Base-by-base conservation (phyloP, 495 filamentous ascomycete species). In the Podospora pseudocomata region DNA sequence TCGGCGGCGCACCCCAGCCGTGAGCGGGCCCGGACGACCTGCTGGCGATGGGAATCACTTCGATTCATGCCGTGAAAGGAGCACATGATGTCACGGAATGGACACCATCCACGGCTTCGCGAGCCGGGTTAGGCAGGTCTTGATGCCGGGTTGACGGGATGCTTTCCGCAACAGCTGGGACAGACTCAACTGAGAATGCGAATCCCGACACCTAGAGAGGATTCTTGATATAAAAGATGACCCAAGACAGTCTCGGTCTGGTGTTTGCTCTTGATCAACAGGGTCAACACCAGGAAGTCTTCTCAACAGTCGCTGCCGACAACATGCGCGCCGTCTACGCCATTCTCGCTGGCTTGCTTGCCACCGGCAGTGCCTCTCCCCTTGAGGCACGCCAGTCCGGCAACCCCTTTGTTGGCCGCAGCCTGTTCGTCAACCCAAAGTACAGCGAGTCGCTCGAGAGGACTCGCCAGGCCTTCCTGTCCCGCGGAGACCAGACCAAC, bases 351-450 rank as follows among this genome's bases (percentile, higher is more conserved):
- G 60, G 55, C 60, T 28, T 67, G n/a, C 65, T 70, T 57, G 65
- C 65, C 65, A 64, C 65, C 7, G 59, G 28, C 65, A 49, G 59
- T 27, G 32, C 66, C 60, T 49, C 55, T 55, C 65, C 68, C 18
- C 60, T 68, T 60, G 66, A 64, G 60, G 39, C 53, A 7, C 65
- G 65, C 54, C 68, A 67, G 61, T 64, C 55, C 1, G 55, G 66
- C 61, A 87, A 87, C 69, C 85, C 84, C 0, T 86, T 86, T 70
- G 72, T 71, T 13, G 84, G 83, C 20, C 82, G 83, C 65, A 73
- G 82, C 59, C 80, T 82, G 49, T 86, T 84, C 67, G 84, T 79
- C 58, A 86, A 87, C 76, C 75, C 82, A 2, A 79, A 76, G 71
- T 87, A 86, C 57, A 60, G 83, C 49, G 73, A 77, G 9, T 81